Evolutionary conservation across 371 early-diverging fungal species (phyloP), one percentile per base, ranked within the genome.

Genomic region (Capniomyces stellatus): DNA sequence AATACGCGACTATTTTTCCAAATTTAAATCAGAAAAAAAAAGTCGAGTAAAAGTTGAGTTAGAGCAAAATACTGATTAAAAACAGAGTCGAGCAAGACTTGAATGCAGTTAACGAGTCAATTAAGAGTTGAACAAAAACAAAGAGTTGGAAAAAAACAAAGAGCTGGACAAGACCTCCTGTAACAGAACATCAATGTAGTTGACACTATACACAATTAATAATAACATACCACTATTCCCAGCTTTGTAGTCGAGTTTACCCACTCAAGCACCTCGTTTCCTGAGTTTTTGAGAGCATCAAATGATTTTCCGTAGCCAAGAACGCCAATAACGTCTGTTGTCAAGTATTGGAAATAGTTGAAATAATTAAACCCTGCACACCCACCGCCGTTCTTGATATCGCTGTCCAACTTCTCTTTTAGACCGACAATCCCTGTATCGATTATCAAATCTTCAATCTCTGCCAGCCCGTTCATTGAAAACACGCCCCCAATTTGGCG

Each of bases 261-360:
- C 48, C 48, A 48, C 3, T 19, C 25, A 24, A 19, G 18, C 10
- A 48, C 19, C 15, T 3, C 21, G 19, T 48, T 28, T 12, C 48
- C 48, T 4, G 27, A 15, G 48, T 48, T 48, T 48, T 39, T 6
- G 4, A 49, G 1, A 3, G 57, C 42, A 2, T 46, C 47, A 31
- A 69, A 69, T 21, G 48, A 44, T 8, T 31, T n/a, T 18, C 70
- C 70, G 48, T 57, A 69, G 2, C 59, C 62, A 18, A 69, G 54
- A 12, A 21, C 40, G 10, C 70, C 63, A 23, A 69, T 63, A 30
- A 65, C 41, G 23, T 69, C 65, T 18, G 62, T 52, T 1, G 62
- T 51, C 3, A 64, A 31, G 1, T 29, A 40, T 24, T 60, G 60
- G 41, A 58, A 69, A 1, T 35, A 47, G 10, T 57, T 46, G 41